Evolutionary conservation across 2,329 filamentous ascomycete genomes (phyloP).

Genomic region (Monosporascus cannonballus): DNA sequence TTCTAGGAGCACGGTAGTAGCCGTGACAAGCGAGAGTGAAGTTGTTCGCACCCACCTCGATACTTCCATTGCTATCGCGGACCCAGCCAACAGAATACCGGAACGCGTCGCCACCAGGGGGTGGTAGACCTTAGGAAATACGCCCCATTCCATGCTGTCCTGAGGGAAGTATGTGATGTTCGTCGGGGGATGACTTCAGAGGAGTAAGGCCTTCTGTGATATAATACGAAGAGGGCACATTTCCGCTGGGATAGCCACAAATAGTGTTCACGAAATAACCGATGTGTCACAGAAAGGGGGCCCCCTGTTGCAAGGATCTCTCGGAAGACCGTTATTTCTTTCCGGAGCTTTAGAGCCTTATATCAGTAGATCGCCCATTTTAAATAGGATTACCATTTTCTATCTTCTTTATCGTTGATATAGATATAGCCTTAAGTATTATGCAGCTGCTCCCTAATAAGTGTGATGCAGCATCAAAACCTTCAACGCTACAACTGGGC

Average conservation of each 20-base stretch:
- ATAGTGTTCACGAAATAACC: constrained; percentile 1
- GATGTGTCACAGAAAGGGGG: not conserved
- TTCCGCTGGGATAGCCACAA: not conserved
- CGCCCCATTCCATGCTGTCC: not conserved
- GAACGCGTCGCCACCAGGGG: not conserved
- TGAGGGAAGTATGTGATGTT: constrained; percentile 1
- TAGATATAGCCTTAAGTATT: too few species aligned
- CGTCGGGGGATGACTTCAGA: not conserved
- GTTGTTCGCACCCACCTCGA: constrained; percentile 2
- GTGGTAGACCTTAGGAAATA: not conserved
- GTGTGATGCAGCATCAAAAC: not conserved
- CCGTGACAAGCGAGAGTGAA: constrained; percentile 1
- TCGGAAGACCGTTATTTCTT: too few species aligned
- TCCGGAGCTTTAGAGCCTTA: too few species aligned
- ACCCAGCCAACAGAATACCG: not conserved
- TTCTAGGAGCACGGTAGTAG: constrained; percentile 1
- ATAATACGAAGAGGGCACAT: constrained; percentile 1
- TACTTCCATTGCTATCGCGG: constrained; percentile 1
- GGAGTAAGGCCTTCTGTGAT: constrained; percentile 1
- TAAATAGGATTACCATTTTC: too few species aligned
- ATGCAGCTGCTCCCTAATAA: too few species aligned
- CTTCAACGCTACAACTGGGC: not conserved
- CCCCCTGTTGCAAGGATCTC: too few species aligned
- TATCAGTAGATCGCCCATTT: too few species aligned
- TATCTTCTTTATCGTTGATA: too few species aligned